Evolutionary conservation across 345 rosid genomes (phyloP).

Genomic region (Citrus hindsii): DNA sequence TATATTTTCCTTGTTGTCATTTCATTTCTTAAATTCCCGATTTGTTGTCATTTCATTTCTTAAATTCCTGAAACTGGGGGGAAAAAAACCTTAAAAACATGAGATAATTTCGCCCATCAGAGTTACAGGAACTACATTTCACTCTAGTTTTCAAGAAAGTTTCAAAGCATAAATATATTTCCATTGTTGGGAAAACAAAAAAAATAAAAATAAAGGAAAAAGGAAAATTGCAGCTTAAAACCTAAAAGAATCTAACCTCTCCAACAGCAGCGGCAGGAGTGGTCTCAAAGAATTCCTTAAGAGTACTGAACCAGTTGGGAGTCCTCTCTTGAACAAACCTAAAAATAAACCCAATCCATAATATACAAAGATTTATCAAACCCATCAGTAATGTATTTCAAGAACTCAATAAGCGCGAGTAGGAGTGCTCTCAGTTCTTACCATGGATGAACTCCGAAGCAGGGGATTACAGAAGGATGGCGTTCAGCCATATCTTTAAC

Average conservation of each 20-base stretch:
- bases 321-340: slow-evolving; percentile 71
- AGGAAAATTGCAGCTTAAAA: not conserved
- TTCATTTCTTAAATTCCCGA: not conserved
- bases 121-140: not conserved
- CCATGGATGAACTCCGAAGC: slow-evolving; percentile 96
- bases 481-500: slow-evolving; percentile 67
- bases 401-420: not conserved
- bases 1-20: not conserved
- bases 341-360: not conserved
- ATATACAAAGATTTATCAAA: not conserved
- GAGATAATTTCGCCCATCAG: not conserved
- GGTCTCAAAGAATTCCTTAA: slow-evolving; percentile 59
- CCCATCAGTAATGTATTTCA: not conserved
- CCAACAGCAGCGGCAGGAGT: slow-evolving; percentile 93
- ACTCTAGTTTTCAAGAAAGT: not conserved
- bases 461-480: slow-evolving; percentile 74
- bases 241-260: slow-evolving; percentile 39
- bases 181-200: too few species aligned
- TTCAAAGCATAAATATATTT: not conserved
- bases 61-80: too few species aligned
- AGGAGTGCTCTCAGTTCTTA: slow-evolving; percentile 9
- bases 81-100: not conserved
- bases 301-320: slow-evolving; percentile 66
- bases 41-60: not conserved
- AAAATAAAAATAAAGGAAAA: too few species aligned